Evolutionary conservation across 495 filamentous ascomycete genomes (phyloP).

Genomic region (Penicillium verhagenii): DNA sequence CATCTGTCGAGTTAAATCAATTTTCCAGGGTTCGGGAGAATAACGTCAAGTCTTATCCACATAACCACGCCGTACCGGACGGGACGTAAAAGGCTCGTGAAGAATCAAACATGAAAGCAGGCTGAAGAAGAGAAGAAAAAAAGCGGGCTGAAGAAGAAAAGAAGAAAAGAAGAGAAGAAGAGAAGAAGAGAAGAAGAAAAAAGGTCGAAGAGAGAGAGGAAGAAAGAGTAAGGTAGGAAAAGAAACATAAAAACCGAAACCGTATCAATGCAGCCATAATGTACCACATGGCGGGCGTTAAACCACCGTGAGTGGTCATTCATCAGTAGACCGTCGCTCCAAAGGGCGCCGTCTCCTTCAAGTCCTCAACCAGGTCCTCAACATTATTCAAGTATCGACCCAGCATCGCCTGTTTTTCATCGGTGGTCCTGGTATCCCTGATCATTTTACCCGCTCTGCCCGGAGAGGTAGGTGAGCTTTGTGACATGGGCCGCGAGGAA

Average conservation of each 20-base stretch:
- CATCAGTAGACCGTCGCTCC: conserved; percentile 45
- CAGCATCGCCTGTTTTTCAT: conserved; percentile 83
- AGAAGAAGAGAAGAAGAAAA: conserved; percentile 2
- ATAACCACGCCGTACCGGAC: conserved; percentile 28
- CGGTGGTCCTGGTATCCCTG: conserved; percentile 64
- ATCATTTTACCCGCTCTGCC: conserved; percentile 37
- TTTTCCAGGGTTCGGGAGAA: conserved; percentile 9
- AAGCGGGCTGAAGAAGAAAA: conserved; percentile 2
- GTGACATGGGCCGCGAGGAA: conserved; percentile 35
- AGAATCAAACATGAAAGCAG: conserved; percentile 15
- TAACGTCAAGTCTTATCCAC: conserved; percentile 15
- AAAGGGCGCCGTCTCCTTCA: conserved; percentile 70
- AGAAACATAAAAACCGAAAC: conserved; percentile 16
- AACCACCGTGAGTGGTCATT: conserved; percentile 9
- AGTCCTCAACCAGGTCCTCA: conserved; percentile 85
- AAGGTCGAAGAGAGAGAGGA: conserved; percentile 11
- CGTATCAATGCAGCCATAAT: conserved; percentile 16
- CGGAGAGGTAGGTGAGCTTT: conserved; percentile 38
- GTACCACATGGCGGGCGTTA: too few species aligned
- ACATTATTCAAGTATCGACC: conserved; percentile 84
- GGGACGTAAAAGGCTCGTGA: conserved; percentile 24
- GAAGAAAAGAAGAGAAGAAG: conserved; percentile 10
- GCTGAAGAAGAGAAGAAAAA: not conserved
- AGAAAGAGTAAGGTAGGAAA: conserved; percentile 18
- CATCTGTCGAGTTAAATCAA: conserved; percentile 8